Percentiles rank a stretch among this genome's conserved stretches.
Evolutionary conservation across 2,329 filamentous ascomycete genomes (phyloP).

Genomic region (Calonectria hawksworthii): DNA sequence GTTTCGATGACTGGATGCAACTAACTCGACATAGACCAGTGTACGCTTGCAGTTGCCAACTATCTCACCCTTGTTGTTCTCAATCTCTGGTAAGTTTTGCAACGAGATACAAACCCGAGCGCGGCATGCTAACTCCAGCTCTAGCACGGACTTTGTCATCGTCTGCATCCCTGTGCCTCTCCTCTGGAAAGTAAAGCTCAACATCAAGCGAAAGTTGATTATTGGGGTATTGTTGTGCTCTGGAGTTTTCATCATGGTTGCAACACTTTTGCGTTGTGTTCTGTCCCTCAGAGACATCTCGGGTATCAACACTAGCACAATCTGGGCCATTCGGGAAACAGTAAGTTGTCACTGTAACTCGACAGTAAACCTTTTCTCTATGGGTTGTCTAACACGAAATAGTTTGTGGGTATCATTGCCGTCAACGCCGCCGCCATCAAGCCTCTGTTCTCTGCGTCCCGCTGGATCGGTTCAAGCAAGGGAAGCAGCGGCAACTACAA

Average conservation of each 20-base stretch:
- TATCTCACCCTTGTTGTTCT: constrained; percentile 53
- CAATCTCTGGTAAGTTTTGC: constrained; percentile 50
- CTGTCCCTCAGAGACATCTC: constrained; percentile 53
- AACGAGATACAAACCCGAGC: not conserved
- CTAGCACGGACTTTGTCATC: constrained; percentile 56
- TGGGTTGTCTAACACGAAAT: not conserved
- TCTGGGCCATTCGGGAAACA: constrained; percentile 60
- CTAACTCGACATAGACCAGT: constrained; percentile 46
- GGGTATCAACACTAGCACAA: constrained; percentile 55
- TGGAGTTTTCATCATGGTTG: constrained; percentile 59
- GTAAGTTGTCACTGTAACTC: constrained; percentile 35
- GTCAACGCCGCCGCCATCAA: constrained; percentile 59
- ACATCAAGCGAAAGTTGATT: constrained; percentile 53
- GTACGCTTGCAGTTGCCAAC: constrained; percentile 53
- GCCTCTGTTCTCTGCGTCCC: constrained; percentile 52
- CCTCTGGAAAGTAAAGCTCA: constrained; percentile 56
- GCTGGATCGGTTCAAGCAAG: constrained; percentile 52
- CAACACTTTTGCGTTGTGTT: constrained; percentile 57
- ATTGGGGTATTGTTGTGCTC: constrained; percentile 57
- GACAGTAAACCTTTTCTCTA: not conserved
- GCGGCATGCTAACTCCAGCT: constrained; percentile 9
- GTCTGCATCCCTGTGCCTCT: constrained; percentile 57
- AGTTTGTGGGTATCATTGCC: constrained; percentile 60
- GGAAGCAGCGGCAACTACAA: constrained; percentile 46
- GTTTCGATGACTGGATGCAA: accelerated